Evolutionary conservation across 2,329 filamentous ascomycete genomes (phyloP).

Genomic region (Colletotrichum sp.): DNA sequence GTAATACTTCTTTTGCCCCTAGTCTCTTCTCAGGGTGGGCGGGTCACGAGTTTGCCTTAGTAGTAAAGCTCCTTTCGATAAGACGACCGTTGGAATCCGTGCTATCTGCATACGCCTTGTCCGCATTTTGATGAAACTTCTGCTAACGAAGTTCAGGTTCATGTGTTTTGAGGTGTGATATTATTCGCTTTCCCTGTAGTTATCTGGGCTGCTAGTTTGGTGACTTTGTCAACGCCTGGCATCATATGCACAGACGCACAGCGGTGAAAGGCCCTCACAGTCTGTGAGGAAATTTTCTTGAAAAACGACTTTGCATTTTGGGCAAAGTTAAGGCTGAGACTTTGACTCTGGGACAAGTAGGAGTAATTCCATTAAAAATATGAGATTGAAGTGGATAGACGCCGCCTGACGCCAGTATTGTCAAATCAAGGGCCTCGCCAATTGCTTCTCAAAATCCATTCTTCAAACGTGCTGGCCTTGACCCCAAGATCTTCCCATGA

Average conservation of each 20-base stretch:
- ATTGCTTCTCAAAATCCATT: neutral
- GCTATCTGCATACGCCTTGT: too few species aligned
- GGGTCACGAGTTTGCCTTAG: neutral
- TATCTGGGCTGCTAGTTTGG: neutral
- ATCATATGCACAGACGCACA: neutral
- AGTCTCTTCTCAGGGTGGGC: neutral
- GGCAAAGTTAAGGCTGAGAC: too few species aligned
- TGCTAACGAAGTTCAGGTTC: neutral
- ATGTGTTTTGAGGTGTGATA: neutral
- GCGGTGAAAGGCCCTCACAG: neutral
- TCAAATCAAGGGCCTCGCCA: neutral
- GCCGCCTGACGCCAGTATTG: neutral
- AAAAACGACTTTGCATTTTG: neutral
- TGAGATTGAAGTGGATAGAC: neutral
- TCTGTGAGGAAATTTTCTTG: fast-evolving
- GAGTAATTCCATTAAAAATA: neutral
- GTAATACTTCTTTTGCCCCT: neutral
- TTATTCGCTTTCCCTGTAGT: neutral
- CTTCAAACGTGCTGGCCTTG: neutral
- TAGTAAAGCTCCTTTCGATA: neutral
- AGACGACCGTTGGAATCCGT: neutral
- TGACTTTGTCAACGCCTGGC: neutral
- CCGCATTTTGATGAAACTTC: neutral
- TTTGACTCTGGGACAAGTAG: neutral
- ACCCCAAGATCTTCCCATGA: neutral